Conservation (phyloP, 305 asterid species). For the Fraxinus platypoda region DNA sequence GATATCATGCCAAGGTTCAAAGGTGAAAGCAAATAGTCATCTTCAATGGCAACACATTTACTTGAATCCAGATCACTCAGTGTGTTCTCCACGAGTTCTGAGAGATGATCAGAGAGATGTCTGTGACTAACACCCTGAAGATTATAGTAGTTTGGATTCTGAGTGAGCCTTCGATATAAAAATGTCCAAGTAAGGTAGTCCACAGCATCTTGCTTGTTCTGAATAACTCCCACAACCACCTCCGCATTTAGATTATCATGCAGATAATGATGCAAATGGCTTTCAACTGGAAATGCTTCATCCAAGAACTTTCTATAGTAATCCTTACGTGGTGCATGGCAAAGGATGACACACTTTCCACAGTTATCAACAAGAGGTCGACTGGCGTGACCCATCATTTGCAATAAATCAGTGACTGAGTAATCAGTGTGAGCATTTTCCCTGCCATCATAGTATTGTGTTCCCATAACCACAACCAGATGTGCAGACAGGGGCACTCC, state of each 20-base stretch:
- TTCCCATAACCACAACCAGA: slow-evolving; percentile 95
- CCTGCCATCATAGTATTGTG: slow-evolving; percentile 83
- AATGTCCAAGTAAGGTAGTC: slow-evolving; percentile 94
- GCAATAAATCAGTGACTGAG: slow-evolving; percentile 83
- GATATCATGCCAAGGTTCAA: slow-evolving; percentile 89
- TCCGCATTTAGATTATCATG: slow-evolving; percentile 88
- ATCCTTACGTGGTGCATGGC: slow-evolving; percentile 92
- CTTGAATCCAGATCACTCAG: slow-evolving; percentile 70
- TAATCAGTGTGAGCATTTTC: slow-evolving; percentile 85
- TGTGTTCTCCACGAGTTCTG: slow-evolving; percentile 80
- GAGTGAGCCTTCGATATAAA: slow-evolving; percentile 88
- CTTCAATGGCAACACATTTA: slow-evolving; percentile 77
- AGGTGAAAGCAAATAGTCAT: slow-evolving; percentile 62
- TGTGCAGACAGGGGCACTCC: slow-evolving; percentile 85
- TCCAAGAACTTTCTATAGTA: slow-evolving; percentile 83
- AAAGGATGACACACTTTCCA: slow-evolving; percentile 89
- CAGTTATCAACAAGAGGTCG: slow-evolving; percentile 84
- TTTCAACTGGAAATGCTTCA: slow-evolving; percentile 92
- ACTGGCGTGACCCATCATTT: slow-evolving; percentile 98
- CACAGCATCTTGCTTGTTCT: slow-evolving; percentile 89
- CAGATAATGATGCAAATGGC: slow-evolving; percentile 89
- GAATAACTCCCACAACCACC: slow-evolving; percentile 81
- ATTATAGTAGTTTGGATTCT: slow-evolving; percentile 92
- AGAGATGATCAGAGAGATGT: slow-evolving; percentile 89
- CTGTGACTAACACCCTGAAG: slow-evolving; percentile 89